Conservation (phyloP, 2,329 filamentous ascomycete genomes). For the Stemphylium vesicarium region DNA sequence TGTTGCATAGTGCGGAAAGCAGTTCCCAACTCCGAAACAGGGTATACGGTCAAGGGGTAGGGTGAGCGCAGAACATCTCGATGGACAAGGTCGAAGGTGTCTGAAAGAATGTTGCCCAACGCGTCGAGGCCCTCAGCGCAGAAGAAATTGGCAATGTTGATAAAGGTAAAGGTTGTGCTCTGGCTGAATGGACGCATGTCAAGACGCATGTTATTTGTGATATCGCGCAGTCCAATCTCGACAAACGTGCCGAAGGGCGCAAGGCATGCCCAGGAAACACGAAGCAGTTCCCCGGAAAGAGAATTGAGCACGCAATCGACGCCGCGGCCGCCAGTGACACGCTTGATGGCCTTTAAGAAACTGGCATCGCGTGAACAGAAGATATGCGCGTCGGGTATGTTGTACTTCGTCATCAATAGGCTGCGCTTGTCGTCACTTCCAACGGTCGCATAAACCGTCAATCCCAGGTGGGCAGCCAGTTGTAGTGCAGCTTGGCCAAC, state of each 20-base stretch:
- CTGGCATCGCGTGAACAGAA: conserved; percentile 35
- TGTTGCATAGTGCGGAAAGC: not conserved
- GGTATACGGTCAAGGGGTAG: not conserved
- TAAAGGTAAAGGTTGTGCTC: not conserved
- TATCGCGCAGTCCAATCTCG: conserved; percentile 26
- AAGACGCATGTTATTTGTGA: conserved; percentile 7
- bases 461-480: conserved; percentile 23
- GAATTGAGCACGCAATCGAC: conserved; percentile 46
- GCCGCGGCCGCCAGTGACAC: conserved; percentile 28
- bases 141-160: not conserved
- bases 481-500: conserved; percentile 30
- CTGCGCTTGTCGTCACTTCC: conserved; percentile 24
- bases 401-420: conserved; percentile 23
- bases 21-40: not conserved
- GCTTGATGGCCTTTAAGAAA: conserved; percentile 5
- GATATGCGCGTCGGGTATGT: conserved; percentile 37
- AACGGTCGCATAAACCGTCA: conserved; percentile 35
- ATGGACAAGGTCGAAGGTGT: not conserved
- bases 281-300: conserved; percentile 30
- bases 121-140: not conserved
- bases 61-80: not conserved
- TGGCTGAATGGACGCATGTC: conserved; percentile 16
- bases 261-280: conserved; percentile 49
- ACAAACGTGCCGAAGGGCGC: conserved; percentile 36
- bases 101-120: not conserved